Conservation (phyloP, 208 protist genomes). For the Crithidia mellificae region DNA sequence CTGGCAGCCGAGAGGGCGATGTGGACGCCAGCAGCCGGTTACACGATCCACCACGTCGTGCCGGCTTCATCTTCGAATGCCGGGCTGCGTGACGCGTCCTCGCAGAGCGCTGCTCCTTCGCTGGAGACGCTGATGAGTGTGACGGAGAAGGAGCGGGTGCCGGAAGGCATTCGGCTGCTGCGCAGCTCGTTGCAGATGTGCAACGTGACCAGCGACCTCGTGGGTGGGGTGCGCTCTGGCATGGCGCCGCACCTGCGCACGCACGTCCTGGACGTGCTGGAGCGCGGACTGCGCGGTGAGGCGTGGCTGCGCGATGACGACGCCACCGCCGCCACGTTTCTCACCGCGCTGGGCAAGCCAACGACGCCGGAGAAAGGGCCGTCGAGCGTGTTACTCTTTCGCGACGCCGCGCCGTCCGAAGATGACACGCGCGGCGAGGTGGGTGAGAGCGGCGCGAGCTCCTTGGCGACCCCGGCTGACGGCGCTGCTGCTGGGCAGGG, state of each 20-base stretch:
- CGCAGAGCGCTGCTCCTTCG: not conserved
- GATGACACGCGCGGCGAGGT: not conserved
- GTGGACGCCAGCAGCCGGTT: conserved; percentile 34
- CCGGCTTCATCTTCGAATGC: not conserved
- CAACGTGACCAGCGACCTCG: conserved; percentile 46
- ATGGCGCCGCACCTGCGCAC: conserved; percentile 54
- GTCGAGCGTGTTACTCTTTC: conserved; percentile 30
- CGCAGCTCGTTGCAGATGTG: conserved; percentile 54
- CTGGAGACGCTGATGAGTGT: conserved; percentile 28
- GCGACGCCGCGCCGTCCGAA: not conserved
- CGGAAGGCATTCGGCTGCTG: conserved; percentile 43
- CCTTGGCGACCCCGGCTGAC: not conserved
- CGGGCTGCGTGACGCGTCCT: not conserved
- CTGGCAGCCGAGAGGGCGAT: conserved; percentile 44
- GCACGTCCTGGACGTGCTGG: conserved; percentile 43
- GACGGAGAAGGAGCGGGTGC: conserved; percentile 34
- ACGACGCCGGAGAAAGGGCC: conserved; percentile 26
- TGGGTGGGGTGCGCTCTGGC: conserved; percentile 52
- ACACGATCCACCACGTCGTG: conserved; percentile 48
- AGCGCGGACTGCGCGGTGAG: conserved; percentile 49
- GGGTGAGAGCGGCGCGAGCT: not conserved
- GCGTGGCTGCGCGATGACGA: conserved; percentile 27
- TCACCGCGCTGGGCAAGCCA: conserved; percentile 23
- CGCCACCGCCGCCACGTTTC: conserved; percentile 6
- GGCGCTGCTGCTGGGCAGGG: not conserved